These are phyloP conservation scores for Elymus sibiricus DNA, from an alignment of 176 grass and related monocot species.

Conservation along the genomic window DNA sequence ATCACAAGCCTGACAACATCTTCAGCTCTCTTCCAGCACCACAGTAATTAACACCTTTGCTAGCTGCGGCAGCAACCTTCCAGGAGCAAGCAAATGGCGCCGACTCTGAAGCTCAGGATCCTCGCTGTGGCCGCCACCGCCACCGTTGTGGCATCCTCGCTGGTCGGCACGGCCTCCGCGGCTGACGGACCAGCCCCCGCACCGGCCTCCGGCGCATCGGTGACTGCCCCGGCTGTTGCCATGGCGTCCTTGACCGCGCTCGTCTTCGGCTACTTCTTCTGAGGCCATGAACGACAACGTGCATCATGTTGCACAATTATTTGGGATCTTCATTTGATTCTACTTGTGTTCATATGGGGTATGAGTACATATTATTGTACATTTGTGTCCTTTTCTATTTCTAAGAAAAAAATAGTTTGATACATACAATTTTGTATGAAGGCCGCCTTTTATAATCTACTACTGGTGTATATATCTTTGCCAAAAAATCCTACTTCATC, in stretches of 20 bases:
- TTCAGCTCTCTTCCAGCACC: background rate
- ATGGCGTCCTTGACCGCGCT: conserved; percentile 36
- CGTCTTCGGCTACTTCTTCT: conserved; percentile 42
- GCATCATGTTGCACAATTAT: background rate
- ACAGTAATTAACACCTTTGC: background rate
- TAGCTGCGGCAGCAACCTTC: background rate
- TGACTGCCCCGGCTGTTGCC: conserved; percentile 26
- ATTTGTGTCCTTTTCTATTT: background rate
- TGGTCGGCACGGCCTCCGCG: conserved; percentile 29
- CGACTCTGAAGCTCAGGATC: conserved; percentile 37
- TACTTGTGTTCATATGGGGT: background rate
- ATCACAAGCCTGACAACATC: background rate
- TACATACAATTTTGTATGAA: too few relatives aligned
- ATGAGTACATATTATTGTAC: background rate
- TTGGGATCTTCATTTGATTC: background rate
- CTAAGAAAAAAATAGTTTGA: too few relatives aligned
- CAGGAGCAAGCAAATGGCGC: conserved; percentile 28
- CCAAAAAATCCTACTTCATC: too few relatives aligned
- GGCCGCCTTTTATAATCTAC: too few relatives aligned
- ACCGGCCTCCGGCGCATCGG: conserved; percentile 28
- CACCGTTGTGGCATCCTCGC: conserved; percentile 11
- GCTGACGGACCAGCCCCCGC: conserved; percentile 23
- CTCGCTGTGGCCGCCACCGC: conserved; percentile 20
- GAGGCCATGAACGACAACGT: background rate
- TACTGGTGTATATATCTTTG: too few relatives aligned